phyloP scores from a whole-genome alignment of 441 rosid species.

The Croton laevigatus region DNA sequence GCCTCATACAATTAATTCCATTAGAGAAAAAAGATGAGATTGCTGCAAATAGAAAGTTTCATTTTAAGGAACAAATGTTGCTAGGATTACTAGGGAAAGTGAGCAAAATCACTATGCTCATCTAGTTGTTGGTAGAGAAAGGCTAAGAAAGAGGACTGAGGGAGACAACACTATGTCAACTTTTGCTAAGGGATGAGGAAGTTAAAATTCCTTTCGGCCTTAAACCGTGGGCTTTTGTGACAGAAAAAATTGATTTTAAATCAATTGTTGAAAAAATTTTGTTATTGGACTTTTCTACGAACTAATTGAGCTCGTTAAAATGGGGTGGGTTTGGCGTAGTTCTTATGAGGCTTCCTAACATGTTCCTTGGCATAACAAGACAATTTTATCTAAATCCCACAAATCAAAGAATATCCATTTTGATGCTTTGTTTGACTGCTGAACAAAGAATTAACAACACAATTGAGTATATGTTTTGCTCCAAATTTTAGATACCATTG shows the following conservation, averaged over 20 bases:
- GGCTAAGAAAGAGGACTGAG: slow-evolving; percentile 35
- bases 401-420: too few species aligned
- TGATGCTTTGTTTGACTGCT: too few species aligned
- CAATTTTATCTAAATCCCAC: too few species aligned
- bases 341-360: too few species aligned
- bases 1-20: slow-evolving; percentile 7
- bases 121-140: slow-evolving; percentile 34
- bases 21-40: slow-evolving; percentile 20
- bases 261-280: slow-evolving; percentile 17
- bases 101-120: slow-evolving; percentile 19
- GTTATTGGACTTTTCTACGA: slow-evolving; percentile 14
- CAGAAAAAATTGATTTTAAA: slow-evolving; percentile 29
- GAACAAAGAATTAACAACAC: too few species aligned
- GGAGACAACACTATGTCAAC: slow-evolving; percentile 38
- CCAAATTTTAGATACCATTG: too few species aligned
- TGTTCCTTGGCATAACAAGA: too few species aligned
- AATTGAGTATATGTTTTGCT: too few species aligned
- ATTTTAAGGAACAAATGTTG: background rate
- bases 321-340: too few species aligned
- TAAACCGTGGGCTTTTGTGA: slow-evolving; percentile 32
- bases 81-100: slow-evolving; percentile 12
- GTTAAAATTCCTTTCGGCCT: slow-evolving; percentile 19
- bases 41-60: slow-evolving; percentile 7
- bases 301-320: too few species aligned
- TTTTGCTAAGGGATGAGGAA: slow-evolving; percentile 26